Base-by-base conservation (phyloP, 805 yeast genomes). In the Pichia paraexigua region DNA sequence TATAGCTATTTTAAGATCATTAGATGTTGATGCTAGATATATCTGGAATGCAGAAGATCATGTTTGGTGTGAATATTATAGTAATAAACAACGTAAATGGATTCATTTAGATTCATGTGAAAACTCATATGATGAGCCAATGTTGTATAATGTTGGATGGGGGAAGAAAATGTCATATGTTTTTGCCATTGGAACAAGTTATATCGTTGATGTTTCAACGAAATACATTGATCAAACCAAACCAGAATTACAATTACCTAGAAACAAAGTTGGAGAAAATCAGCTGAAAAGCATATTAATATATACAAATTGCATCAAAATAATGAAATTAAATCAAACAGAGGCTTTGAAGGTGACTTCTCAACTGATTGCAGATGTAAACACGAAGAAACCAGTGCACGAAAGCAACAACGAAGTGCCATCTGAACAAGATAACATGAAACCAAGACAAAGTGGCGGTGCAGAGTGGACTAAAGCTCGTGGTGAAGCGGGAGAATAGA, bases 31-130 rank as follows among this genome's bases (percentile, higher is more conserved):
- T 27, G 78, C 79, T 1, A 69, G 98, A 48, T 90, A 85, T 61
- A 70, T 91, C 2, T 87, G 95, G 95, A 90, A 89, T 64, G 71
- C 78, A 9, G 98, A 92, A 63, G 98, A 92, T 64, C 98, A 92
- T 64, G 97, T 88, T 1, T 92, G 98, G 98, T 85, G 95, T 60
- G 98, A 92, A 62, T 84, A 85, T 59, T 91, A 80, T 63, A 86
- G 95, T 1, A 64, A 60, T 0, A 60, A 68, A 21, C 71, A 78
- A 56, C 66, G 75, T 43, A 67, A 89, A 50, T 92, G 98, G 97
- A 74, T 91, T 20, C 98, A 92, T 65, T 70, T 87, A 18, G 98
- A 91, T 61, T 79, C 88, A 10, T 92, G 98, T 64, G 98, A 91
- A 59, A 83, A 80, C 46, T 82, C 91, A 0, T 89, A 75, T 67